A percentile compares a stretch with the other conserved stretches of the same genome.
Evolutionary conservation across 768 basidiomycete genomes (phyloP).

Genomic region (Russula earlei): DNA sequence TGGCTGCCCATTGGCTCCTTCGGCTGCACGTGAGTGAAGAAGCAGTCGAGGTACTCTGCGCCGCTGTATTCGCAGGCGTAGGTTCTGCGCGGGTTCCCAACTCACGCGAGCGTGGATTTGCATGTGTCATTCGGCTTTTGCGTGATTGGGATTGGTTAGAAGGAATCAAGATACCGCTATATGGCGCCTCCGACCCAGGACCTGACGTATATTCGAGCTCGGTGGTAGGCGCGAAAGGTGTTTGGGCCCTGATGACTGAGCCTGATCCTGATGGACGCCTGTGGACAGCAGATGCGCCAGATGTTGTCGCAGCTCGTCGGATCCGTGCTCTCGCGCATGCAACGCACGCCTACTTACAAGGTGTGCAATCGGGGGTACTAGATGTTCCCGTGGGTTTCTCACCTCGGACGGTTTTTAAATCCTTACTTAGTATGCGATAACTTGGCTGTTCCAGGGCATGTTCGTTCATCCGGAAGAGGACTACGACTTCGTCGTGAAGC

Average conservation of each 20-base stretch:
- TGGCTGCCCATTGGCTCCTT: slow-evolving; percentile 84
- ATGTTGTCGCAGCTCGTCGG: slow-evolving; percentile 63
- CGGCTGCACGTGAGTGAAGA: slow-evolving; percentile 64
- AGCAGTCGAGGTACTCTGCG: slow-evolving; percentile 78
- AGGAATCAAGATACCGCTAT: slow-evolving; percentile 67
- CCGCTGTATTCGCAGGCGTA: slow-evolving; percentile 61
- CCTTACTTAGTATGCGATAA: not conserved
- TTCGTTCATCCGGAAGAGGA: slow-evolving; percentile 78
- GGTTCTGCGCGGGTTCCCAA: slow-evolving; percentile 43
- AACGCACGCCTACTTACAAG: slow-evolving; percentile 50
- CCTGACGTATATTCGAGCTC: slow-evolving; percentile 22
- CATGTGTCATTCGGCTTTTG: slow-evolving; percentile 60
- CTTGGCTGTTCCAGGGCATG: slow-evolving; percentile 48
- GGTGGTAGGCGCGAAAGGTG: slow-evolving; percentile 36
- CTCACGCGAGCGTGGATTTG: slow-evolving; percentile 76
- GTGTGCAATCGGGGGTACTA: slow-evolving; percentile 39
- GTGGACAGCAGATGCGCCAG: slow-evolving; percentile 67
- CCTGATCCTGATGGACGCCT: slow-evolving; percentile 61
- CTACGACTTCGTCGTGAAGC: slow-evolving; percentile 77
- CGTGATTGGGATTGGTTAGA: slow-evolving; percentile 79
- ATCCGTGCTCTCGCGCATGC: slow-evolving; percentile 67
- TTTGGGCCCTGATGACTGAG: slow-evolving; percentile 76
- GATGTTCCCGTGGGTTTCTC: slow-evolving; percentile 35
- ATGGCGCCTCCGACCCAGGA: slow-evolving; percentile 31
- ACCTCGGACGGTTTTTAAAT: slow-evolving; percentile 32